Evolutionary conservation across 805 yeast genomes (phyloP), one percentile per base, ranked within the genome.

Genomic region (Komagataella mondaviorum): DNA sequence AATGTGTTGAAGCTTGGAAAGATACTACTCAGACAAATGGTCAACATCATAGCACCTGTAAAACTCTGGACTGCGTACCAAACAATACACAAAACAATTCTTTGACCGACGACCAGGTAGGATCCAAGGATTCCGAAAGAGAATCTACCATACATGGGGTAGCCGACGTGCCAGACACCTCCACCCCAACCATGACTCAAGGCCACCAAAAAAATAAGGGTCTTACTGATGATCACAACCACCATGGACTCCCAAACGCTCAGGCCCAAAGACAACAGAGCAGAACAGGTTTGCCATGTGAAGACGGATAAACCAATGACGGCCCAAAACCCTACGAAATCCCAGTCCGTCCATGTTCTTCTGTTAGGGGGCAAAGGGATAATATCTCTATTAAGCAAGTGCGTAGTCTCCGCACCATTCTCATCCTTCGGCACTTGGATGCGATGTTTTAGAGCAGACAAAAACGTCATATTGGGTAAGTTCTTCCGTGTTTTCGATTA

Each of bases 131-230:
- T 63, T 7, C 82, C 81, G 62, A 72, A 76, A 0, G 72, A 62
- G 48, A 69, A 66, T 49, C 81, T 60, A 22, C 69, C 63, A 50
- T 66, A 65, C 8, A 76, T 66, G 2, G 80, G 70, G 55, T 67
- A 77, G 1, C 80, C 79, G 46, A 77, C 65, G 59, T 75, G 79
- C 65, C 71, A 76, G 48, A 73, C 70, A 16, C 63, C 59, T 47
- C 82, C 82, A 0, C 75, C 77, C 49, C 65, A 68, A 17, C 77
- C 71, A 57, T 75, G 75, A 10, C 74, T 67, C 44, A 72, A 56
- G 14, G 80, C 73, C 52, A 71, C 68, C 4, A 65, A 16, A 46
- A 72, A 63, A 14, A 77, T 73, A 14, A 77, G 54, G 4, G 71
- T 55, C 59, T 76, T 77, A 36, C 76, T 80, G n/a, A 77, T 55